Base-by-base conservation (phyloP, 192 early-diverging fungal species). In the Gaertneriomyces sp. region DNA sequence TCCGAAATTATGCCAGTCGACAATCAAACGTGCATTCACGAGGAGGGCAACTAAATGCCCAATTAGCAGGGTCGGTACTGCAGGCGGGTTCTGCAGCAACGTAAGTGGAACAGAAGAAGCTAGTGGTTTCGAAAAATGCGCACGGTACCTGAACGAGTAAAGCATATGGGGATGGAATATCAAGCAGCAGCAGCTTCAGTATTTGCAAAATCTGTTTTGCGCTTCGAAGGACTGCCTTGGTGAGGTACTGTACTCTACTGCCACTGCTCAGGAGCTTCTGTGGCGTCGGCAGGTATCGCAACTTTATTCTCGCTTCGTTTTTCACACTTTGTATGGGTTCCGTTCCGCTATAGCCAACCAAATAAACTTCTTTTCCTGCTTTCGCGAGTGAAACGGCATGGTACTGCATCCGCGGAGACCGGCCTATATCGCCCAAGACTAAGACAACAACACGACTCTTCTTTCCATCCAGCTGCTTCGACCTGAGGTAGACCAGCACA, bases 1-100 rank as follows among this genome's bases (percentile, higher is more conserved):
- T 19, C 95, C 96, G 72, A 94, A 94, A 74, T 98, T 98, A 70
- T 98, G 96, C 96, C 96, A 98, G 74, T 98, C 96, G 47, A 98
- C 92, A 50, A 97, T 79, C 5, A 98, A 74, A 52, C 78, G 78
- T 14, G 86, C 75, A 38, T 85, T 77, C n/a, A 85, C 83, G 20
- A 92, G 17, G 57, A 83, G 81, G 39, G 81, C 77, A 10, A 90
- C 78, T 4, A 87, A 53, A 25, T 89, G 91, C 42, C 82, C 90
- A 61, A 97, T 80, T 4, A 85, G 42, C 54, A 98, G 81, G 6
- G 94, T 96, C 1, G 96, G 96, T 60, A 98, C 90, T 4, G 95
- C 86, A 7, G 96, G 95, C 40, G 95, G 96, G 69, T 95, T 98
- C 95, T 93, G 53, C 38, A 42, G 39, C 2, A 33, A 33, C 25